Evolutionary conservation across 2,329 filamentous ascomycete genomes (phyloP).

Genomic region (Cryphonectria naterciae): DNA sequence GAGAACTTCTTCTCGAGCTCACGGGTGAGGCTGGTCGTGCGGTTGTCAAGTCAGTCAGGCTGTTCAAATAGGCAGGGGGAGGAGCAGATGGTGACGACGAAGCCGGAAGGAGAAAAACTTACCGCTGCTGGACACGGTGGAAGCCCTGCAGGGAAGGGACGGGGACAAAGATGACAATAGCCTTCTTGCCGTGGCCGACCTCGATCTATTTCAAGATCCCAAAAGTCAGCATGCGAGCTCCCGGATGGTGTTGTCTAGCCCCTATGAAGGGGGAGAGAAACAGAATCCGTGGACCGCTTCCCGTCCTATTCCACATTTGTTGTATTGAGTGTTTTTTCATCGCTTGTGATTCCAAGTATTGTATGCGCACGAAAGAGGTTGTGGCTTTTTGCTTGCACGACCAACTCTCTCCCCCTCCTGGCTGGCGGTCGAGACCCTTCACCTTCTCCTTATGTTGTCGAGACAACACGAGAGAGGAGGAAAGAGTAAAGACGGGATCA

Average conservation of each 20-base stretch:
- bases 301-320: conserved; percentile 66
- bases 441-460: background rate
- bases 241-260: conserved; percentile 52
- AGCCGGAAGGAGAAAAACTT: conserved; percentile 48
- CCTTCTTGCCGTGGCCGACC: conserved; percentile 99
- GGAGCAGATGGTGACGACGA: background rate
- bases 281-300: conserved; percentile 71
- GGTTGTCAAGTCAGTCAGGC: background rate
- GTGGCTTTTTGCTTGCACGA: background rate
- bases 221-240: conserved; percentile 77
- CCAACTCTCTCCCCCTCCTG: background rate
- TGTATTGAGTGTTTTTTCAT: conserved; percentile 23
- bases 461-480: background rate
- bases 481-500: background rate
- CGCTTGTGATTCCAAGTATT: conserved; percentile 3
- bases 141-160: conserved; percentile 97
- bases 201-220: conserved; percentile 81
- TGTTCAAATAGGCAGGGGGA: too few species aligned
- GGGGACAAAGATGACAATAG: conserved; percentile 99
- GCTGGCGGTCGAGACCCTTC: background rate
- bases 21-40: conserved; percentile 78
- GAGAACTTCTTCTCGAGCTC: conserved; percentile 99
- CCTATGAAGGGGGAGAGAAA: conserved; percentile 32
- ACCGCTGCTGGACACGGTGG: conserved; percentile 99
- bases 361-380: conserved; percentile 2